phyloP scores from a whole-genome alignment of 129 eudicot species.

The Tagetes patula region DNA sequence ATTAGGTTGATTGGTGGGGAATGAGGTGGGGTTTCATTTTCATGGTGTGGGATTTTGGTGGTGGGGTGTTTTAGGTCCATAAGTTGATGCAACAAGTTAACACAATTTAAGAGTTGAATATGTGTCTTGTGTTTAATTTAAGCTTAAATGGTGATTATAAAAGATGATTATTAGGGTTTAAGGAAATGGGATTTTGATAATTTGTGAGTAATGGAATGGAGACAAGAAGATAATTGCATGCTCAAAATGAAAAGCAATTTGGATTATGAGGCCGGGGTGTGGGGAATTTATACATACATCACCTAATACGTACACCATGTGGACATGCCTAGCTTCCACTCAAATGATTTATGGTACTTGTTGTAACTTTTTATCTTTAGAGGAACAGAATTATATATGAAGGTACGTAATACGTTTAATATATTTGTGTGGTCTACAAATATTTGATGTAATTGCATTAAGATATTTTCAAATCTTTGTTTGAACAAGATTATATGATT shows the following conservation, averaged over 20 bases:
- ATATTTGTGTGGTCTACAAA: not conserved
- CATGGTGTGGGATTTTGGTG: slow-evolving; percentile 38
- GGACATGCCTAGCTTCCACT: slow-evolving; percentile 33
- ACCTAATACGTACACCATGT: not conserved
- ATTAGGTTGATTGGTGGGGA: slow-evolving; percentile 39
- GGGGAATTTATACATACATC: slow-evolving; percentile 30
- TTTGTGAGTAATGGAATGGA: slow-evolving; percentile 18
- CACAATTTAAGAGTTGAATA: no score
- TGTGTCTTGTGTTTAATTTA: slow-evolving; percentile 22
- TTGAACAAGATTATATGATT: slow-evolving; percentile 1
- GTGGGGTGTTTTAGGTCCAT: slow-evolving; percentile 53
- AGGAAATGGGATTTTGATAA: slow-evolving; percentile 24
- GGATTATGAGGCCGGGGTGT: slow-evolving; percentile 11
- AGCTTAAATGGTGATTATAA: slow-evolving; percentile 27
- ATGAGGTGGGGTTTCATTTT: slow-evolving; percentile 61
- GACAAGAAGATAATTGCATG: slow-evolving; percentile 33
- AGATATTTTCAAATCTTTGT: not conserved
- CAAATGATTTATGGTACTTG: slow-evolving; percentile 11
- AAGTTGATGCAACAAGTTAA: not conserved
- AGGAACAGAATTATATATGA: not conserved
- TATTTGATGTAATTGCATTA: not conserved
- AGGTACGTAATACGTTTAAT: slow-evolving; percentile 2
- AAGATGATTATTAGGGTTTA: slow-evolving; percentile 12
- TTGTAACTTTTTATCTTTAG: slow-evolving; percentile 9
- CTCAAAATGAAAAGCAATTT: slow-evolving; percentile 27